These are phyloP conservation scores for Myxozyma kluyveri DNA, from an alignment of 805 yeast species.

Conservation along the genomic window DNA sequence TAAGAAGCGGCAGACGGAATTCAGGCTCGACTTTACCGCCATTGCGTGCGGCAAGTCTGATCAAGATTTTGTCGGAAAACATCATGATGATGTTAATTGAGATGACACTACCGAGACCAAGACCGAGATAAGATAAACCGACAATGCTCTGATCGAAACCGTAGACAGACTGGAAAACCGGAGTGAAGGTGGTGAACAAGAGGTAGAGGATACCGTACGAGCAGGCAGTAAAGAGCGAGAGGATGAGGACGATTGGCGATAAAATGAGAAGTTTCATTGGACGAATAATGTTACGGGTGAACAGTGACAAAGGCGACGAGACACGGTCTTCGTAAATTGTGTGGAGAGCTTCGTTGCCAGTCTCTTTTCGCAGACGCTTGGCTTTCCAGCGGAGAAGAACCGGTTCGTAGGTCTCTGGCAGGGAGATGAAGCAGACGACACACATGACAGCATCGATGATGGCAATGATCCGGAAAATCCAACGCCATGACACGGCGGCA, in stretches of 20 bases:
- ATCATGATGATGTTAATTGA: conserved; percentile 53
- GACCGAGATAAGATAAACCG: conserved; percentile 59
- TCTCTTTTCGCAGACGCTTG: conserved; percentile 46
- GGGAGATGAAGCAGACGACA: conserved; percentile 45
- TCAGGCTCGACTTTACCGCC: conserved; percentile 67
- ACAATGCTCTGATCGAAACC: conserved; percentile 44
- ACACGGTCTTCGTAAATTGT: conserved; percentile 51
- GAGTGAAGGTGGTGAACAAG: conserved; percentile 56
- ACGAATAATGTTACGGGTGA: conserved; percentile 47
- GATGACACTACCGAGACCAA: conserved; percentile 53
- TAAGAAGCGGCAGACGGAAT: conserved; percentile 53
- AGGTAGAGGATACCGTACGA: conserved; percentile 65
- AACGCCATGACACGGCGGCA: conserved; percentile 56
- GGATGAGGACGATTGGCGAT: conserved; percentile 62
- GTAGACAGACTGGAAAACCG: conserved; percentile 46
- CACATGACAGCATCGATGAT: conserved; percentile 54
- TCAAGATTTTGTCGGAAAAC: conserved; percentile 44
- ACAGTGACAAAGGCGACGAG: conserved; percentile 28
- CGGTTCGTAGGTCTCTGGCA: conserved; percentile 61
- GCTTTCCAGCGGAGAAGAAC: conserved; percentile 50
- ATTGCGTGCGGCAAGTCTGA: conserved; percentile 38
- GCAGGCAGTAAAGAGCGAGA: conserved; percentile 64
- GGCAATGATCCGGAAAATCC: conserved; percentile 60
- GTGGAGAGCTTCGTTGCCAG: conserved; percentile 57
- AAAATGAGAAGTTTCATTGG: conserved; percentile 53